Conservation (phyloP, 2,329 filamentous ascomycete genomes). For the Xylariaceae sp. region DNA sequence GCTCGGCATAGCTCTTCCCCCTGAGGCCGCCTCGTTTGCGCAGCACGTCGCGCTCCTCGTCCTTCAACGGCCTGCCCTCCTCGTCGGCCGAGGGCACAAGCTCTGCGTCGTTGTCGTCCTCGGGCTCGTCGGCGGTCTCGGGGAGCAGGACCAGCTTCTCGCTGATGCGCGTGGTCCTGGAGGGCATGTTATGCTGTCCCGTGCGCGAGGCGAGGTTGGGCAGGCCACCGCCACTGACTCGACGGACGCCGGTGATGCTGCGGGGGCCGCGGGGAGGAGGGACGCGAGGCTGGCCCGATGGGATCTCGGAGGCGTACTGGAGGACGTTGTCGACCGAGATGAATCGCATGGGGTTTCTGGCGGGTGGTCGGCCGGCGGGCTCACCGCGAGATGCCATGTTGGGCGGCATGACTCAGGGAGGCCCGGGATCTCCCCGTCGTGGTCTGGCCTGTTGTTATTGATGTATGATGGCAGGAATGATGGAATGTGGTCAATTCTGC, state of each 20-base stretch:
- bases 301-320: slow-evolving; percentile 90
- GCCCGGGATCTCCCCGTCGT: no score
- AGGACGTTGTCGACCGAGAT: slow-evolving; percentile 94
- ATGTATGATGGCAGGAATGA: not conserved
- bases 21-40: slow-evolving; percentile 59
- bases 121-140: slow-evolving; percentile 66
- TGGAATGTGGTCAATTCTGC: not conserved
- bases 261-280: slow-evolving; percentile 57
- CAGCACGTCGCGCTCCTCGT: slow-evolving; percentile 66
- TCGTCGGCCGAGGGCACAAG: slow-evolving; percentile 41
- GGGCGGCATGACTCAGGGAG: not conserved
- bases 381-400: slow-evolving; percentile 15
- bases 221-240: slow-evolving; percentile 41
- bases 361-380: slow-evolving; percentile 11
- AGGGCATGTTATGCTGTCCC: slow-evolving; percentile 64
- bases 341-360: slow-evolving; percentile 59
- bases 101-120: slow-evolving; percentile 52
- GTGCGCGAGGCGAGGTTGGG: slow-evolving; percentile 44
- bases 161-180: slow-evolving; percentile 88
- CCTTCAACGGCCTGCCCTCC: slow-evolving; percentile 61
- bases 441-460: not conserved
- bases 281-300: slow-evolving; percentile 83
- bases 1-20: slow-evolving; percentile 91
- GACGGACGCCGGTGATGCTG: slow-evolving; percentile 45
- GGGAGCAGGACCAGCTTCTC: slow-evolving; percentile 96